phyloP scores from a whole-genome alignment of 257 asterid genomes.

The Cruciata laevipes region DNA sequence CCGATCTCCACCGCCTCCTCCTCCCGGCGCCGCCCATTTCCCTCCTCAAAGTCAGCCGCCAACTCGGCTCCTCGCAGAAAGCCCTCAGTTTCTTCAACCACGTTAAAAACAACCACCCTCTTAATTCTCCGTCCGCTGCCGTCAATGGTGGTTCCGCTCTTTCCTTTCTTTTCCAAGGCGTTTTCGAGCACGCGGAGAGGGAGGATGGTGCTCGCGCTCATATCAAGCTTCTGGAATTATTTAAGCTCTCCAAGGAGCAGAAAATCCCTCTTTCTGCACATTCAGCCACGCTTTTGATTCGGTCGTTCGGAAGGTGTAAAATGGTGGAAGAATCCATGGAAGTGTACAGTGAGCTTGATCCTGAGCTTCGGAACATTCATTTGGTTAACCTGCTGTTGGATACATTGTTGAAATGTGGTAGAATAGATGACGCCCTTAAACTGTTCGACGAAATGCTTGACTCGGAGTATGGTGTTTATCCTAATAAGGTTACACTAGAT shows the following conservation, averaged over 20 bases:
- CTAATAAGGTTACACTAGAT: conserved; percentile 38
- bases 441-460: conserved; percentile 74
- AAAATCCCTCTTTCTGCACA: conserved; percentile 39
- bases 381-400: conserved; percentile 39
- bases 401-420: conserved; percentile 35
- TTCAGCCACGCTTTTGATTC: conserved; percentile 50
- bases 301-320: conserved; percentile 35
- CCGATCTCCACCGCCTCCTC: conserved; percentile 46
- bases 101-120: conserved; percentile 26
- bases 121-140: neutral
- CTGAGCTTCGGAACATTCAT: conserved; percentile 27
- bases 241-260: conserved; percentile 30
- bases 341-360: conserved; percentile 38
- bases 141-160: conserved; percentile 12
- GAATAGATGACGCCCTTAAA: conserved; percentile 52
- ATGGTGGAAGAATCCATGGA: conserved; percentile 43
- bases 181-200: conserved; percentile 49
- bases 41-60: conserved; percentile 56
- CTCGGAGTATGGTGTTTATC: conserved; percentile 23
- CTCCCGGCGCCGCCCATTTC: conserved; percentile 36
- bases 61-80: conserved; percentile 42
- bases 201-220: conserved; percentile 25
- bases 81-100: conserved; percentile 51
- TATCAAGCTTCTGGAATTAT: conserved; percentile 42
- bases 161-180: conserved; percentile 60